Evolutionary conservation across 192 early-diverging fungal species (phyloP).

Genomic region (Backusella mclennaniae): DNA sequence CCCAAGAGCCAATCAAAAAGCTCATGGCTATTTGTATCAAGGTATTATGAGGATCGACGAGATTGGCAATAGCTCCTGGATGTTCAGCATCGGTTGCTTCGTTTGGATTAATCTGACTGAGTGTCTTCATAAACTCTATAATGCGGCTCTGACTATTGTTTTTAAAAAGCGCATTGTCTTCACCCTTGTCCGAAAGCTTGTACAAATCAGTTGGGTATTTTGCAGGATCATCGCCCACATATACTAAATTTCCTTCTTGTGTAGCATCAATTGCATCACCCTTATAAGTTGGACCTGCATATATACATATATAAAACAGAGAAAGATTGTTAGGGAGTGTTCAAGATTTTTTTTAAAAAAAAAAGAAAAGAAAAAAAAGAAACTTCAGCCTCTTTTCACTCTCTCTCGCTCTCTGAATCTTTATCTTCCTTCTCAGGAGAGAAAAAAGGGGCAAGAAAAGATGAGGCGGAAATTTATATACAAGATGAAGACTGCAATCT

Average conservation of each 20-base stretch:
- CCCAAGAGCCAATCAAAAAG: slow-evolving; percentile 39
- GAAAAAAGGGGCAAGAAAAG: not conserved
- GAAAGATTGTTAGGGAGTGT: not conserved
- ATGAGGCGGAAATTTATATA: not conserved
- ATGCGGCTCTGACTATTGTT: slow-evolving; percentile 11
- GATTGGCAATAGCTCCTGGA: slow-evolving; percentile 10
- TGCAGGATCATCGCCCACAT: slow-evolving; percentile 15
- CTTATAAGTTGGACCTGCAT: slow-evolving; percentile 23
- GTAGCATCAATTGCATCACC: slow-evolving; percentile 23
- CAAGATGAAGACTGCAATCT: not conserved
- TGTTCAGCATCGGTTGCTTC: slow-evolving; percentile 15
- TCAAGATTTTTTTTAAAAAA: not conserved
- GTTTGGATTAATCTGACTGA: slow-evolving; percentile 8
- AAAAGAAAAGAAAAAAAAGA: not conserved
- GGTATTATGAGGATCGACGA: slow-evolving; percentile 25
- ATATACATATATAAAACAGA: not conserved
- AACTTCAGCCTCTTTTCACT: not conserved
- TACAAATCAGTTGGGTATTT: slow-evolving; percentile 21
- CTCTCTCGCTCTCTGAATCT: too few species aligned
- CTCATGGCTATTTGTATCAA: slow-evolving; percentile 37
- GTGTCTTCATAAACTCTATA: slow-evolving; percentile 17
- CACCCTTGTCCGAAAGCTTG: slow-evolving; percentile 24
- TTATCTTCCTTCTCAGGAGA: not conserved
- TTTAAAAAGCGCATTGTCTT: slow-evolving; percentile 14
- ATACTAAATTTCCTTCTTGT: slow-evolving; percentile 28